A percentile compares a stretch with the other conserved stretches of the same genome.
Evolutionary conservation across 306 rosid genomes (phyloP).

Genomic region (Albizia julibrissin): DNA sequence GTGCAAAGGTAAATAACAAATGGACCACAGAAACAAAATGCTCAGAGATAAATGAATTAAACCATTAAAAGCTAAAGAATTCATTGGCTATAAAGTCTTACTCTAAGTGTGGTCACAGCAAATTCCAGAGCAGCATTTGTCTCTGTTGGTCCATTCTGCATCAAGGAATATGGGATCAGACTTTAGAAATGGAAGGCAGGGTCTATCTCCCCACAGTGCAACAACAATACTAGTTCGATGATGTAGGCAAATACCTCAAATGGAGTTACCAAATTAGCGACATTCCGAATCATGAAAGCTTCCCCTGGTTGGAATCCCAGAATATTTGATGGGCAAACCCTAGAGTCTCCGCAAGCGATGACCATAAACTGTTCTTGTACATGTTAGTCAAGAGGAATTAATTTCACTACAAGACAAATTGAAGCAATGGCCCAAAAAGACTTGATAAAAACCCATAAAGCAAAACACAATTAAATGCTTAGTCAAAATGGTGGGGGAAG

Average conservation of each 20-base stretch:
- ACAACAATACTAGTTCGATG: not conserved
- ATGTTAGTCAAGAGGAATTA: constrained; percentile 44
- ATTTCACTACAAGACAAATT: not conserved
- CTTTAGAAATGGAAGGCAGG: not conserved
- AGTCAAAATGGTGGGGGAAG: not conserved
- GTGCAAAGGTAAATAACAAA: not conserved
- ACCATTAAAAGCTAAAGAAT: not conserved
- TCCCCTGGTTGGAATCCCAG: constrained; percentile 97
- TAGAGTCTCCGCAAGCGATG: constrained; percentile 95
- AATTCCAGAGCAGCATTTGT: constrained; percentile 93
- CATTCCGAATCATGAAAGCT: constrained; percentile 81
- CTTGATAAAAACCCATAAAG: constrained; percentile 10
- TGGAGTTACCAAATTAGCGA: constrained; percentile 90
- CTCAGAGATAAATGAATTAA: not conserved
- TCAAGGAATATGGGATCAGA: constrained; percentile 27
- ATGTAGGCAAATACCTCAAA: constrained; percentile 59
- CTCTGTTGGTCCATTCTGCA: constrained; percentile 86
- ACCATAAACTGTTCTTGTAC: constrained; percentile 82
- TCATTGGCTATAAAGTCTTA: constrained; percentile 37
- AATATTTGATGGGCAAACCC: constrained; percentile 88
- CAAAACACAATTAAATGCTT: constrained; percentile 7
- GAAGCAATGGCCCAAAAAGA: constrained; percentile 21
- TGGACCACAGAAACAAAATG: not conserved
- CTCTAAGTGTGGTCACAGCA: constrained; percentile 75
- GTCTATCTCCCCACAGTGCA: constrained; percentile 2